Conservation (phyloP, 495 filamentous ascomycete species). For the Bathelium albidoporum region DNA sequence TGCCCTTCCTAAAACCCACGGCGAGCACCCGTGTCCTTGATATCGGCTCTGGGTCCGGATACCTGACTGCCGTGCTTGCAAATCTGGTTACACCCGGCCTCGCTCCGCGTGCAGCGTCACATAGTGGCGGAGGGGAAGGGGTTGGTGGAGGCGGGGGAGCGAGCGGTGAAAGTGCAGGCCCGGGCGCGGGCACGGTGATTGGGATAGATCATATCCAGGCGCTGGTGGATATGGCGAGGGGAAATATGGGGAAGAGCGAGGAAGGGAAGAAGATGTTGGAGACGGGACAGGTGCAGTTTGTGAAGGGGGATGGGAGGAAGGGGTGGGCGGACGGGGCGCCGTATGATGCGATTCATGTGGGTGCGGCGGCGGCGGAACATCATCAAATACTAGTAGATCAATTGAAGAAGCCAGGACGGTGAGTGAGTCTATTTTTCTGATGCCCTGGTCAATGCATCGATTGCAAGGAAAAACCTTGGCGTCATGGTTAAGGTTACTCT, state of each 20-base stretch:
- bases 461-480: no score
- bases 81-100: slow-evolving; percentile 64
- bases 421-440: slow-evolving; percentile 11
- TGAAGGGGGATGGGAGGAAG: slow-evolving; percentile 70
- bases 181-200: slow-evolving; percentile 49
- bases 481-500: no score
- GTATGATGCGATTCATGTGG: slow-evolving; percentile 92
- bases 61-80: slow-evolving; percentile 82
- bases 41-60: slow-evolving; percentile 83
- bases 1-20: slow-evolving; percentile 39
- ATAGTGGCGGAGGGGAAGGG: background rate
- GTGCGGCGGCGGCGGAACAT: slow-evolving; percentile 68
- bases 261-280: slow-evolving; percentile 55
- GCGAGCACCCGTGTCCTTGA: slow-evolving; percentile 59
- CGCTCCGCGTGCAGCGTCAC: no score
- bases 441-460: no score
- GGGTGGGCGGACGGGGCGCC: slow-evolving; percentile 51
- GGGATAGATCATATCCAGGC: slow-evolving; percentile 83
- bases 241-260: slow-evolving; percentile 63
- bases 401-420: slow-evolving; percentile 60
- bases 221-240: slow-evolving; percentile 58
- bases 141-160: background rate
- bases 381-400: slow-evolving; percentile 69
- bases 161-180: no score
- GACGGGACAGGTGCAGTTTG: slow-evolving; percentile 54